Percentiles rank a stretch among this genome's conserved stretches.
Evolutionary conservation across 495 filamentous ascomycete genomes (phyloP).

Genomic region (Penicillium fimorum): DNA sequence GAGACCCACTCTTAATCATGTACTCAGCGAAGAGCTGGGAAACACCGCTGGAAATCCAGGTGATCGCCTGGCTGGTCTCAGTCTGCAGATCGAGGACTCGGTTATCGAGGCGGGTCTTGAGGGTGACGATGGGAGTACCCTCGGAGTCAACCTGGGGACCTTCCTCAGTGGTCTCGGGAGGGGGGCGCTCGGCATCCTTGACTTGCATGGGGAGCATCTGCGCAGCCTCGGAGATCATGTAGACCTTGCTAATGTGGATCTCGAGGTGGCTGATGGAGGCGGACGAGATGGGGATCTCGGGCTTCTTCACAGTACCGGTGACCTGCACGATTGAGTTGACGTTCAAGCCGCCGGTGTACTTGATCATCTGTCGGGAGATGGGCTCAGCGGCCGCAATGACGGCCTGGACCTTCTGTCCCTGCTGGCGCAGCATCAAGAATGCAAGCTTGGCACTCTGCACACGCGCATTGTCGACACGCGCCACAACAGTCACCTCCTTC

Average conservation of each 20-base stretch:
- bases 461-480: constrained; percentile 81
- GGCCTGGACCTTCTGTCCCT: constrained; percentile 78
- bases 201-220: constrained; percentile 70
- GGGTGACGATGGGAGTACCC: constrained; percentile 62
- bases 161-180: constrained; percentile 47
- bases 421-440: constrained; percentile 86
- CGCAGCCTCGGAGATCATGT: constrained; percentile 64
- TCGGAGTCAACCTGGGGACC: constrained; percentile 46
- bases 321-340: constrained; percentile 79
- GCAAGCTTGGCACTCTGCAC: constrained; percentile 88
- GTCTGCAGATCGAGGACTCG: constrained; percentile 88
- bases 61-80: constrained; percentile 83
- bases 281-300: constrained; percentile 73
- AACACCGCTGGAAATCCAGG: constrained; percentile 76
- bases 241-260: constrained; percentile 76
- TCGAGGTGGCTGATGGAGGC: constrained; percentile 75
- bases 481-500: constrained; percentile 75
- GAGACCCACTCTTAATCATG: constrained; percentile 71
- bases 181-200: constrained; percentile 58
- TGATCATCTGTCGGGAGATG: constrained; percentile 76
- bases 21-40: constrained; percentile 78
- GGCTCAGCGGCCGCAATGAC: constrained; percentile 58
- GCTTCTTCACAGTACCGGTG: constrained; percentile 69
- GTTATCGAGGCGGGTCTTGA: constrained; percentile 80
- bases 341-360: constrained; percentile 78